phyloP scores from a whole-genome alignment of 495 filamentous ascomycete species.

The Penicillium angulare region DNA sequence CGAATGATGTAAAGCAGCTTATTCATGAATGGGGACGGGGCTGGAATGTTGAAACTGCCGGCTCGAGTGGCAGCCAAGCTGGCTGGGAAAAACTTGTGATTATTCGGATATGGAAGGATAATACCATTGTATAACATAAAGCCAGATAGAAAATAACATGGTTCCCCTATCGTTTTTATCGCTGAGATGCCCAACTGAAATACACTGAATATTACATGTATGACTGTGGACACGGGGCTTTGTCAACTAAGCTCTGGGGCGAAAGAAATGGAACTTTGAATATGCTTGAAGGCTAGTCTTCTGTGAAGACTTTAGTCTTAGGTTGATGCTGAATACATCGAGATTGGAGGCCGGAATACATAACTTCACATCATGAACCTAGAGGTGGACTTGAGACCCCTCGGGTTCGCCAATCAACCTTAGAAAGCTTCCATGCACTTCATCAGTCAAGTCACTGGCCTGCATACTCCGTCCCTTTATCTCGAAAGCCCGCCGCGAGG shows the following conservation, averaged over 20 bases:
- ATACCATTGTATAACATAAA: background rate
- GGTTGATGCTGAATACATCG: too few species aligned
- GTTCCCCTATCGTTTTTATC: too few species aligned
- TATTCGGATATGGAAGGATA: conserved; percentile 68
- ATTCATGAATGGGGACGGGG: conserved; percentile 53
- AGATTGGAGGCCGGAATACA: too few species aligned
- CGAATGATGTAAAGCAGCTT: conserved; percentile 67
- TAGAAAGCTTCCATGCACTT: conserved; percentile 81
- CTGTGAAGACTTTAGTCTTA: too few species aligned
- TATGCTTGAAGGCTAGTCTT: too few species aligned
- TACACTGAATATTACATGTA: too few species aligned
- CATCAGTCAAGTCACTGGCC: conserved; percentile 89
- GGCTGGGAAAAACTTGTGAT: conserved; percentile 92
- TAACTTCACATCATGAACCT: too few species aligned
- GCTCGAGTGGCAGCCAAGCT: conserved; percentile 76
- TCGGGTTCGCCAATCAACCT: conserved; percentile 66
- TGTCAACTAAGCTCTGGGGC: too few species aligned
- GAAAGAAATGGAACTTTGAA: too few species aligned
- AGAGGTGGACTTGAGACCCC: conserved; percentile 41
- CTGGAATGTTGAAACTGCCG: conserved; percentile 79
- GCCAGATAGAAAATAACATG: background rate
- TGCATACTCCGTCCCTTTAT: conserved; percentile 88
- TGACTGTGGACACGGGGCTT: too few species aligned
- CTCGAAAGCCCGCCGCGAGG: conserved; percentile 81
- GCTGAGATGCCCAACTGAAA: too few species aligned